phyloP scores from a whole-genome alignment of 352 stramenopile genomes.

The Phytopythium chamaehyphon region DNA sequence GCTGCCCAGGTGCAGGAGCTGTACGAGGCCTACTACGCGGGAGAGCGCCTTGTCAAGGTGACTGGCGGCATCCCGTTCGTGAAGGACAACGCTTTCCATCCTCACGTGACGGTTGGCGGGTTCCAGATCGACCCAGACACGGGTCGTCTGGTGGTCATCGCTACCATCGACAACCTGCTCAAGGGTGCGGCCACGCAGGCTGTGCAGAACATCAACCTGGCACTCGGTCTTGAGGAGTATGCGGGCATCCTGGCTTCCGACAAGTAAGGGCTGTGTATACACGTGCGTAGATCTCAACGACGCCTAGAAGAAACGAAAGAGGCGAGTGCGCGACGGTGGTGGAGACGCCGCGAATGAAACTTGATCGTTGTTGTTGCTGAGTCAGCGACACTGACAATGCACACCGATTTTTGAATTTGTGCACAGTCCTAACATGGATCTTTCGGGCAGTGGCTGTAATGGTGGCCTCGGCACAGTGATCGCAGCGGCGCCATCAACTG shows the following conservation, averaged over 20 bases:
- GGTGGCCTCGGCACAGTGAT: no score
- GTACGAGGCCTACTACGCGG: slow-evolving; percentile 77
- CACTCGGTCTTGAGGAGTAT: slow-evolving; percentile 88
- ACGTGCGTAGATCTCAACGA: neutral
- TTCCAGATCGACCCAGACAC: slow-evolving; percentile 88
- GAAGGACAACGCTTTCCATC: slow-evolving; percentile 70
- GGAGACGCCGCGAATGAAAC: no score
- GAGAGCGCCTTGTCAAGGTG: slow-evolving; percentile 86
- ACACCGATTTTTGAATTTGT: no score
- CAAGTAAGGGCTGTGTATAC: neutral
- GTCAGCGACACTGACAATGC: no score
- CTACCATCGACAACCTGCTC: slow-evolving; percentile 93
- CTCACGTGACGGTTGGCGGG: slow-evolving; percentile 78
- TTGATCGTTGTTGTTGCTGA: no score
- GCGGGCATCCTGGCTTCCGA: slow-evolving; percentile 37
- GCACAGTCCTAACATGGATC: no score
- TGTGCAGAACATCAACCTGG: slow-evolving; percentile 94
- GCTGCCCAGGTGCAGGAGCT: slow-evolving; percentile 71
- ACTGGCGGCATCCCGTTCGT: slow-evolving; percentile 58
- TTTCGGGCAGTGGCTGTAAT: no score
- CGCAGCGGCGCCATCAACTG: no score
- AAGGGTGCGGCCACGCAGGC: slow-evolving; percentile 92
- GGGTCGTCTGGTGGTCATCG: slow-evolving; percentile 82
- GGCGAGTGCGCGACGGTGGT: no score
- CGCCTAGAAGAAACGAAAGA: neutral